phyloP scores from a whole-genome alignment of 2,329 filamentous ascomycete species.

The Cladosporium halotolerans region DNA sequence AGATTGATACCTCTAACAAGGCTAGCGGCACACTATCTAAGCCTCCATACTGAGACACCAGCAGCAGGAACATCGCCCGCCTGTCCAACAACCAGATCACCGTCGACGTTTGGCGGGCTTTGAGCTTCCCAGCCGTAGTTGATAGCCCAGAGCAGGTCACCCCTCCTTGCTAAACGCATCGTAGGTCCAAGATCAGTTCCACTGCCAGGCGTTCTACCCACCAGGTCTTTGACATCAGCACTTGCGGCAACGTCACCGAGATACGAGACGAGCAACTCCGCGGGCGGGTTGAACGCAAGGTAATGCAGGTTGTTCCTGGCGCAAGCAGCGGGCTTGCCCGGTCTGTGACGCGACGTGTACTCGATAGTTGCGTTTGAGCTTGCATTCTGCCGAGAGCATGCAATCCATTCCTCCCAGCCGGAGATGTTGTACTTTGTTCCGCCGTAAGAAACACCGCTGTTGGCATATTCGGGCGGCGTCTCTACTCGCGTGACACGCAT shows the following conservation, averaged over 20 bases:
- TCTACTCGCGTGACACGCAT: conserved; percentile 19
- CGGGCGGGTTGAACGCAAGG: conserved; percentile 19
- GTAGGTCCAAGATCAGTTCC: conserved; percentile 19
- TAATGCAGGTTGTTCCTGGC: conserved; percentile 16
- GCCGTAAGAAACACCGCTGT: conserved; percentile 17
- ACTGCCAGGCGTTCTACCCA: conserved; percentile 13
- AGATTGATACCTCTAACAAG: neutral
- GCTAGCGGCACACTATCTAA: conserved; percentile 3
- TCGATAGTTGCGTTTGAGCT: conserved; percentile 15
- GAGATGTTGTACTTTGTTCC: conserved; percentile 18
- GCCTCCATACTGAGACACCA: conserved; percentile 18
- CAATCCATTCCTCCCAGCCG: conserved; percentile 17
- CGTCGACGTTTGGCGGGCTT: conserved; percentile 12
- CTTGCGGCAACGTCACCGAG: conserved; percentile 16
- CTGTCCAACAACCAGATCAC: conserved; percentile 17
- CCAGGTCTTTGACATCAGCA: conserved; percentile 16
- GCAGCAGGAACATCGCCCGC: conserved; percentile 15
- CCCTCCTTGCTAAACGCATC: conserved; percentile 17
- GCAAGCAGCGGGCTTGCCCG: conserved; percentile 19
- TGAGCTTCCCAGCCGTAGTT: conserved; percentile 20
- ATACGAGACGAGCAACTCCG: conserved; percentile 18
- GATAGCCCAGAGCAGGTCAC: conserved; percentile 20
- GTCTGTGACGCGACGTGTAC: conserved; percentile 18
- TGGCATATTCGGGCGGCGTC: conserved; percentile 17
- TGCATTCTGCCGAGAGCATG: conserved; percentile 13